These are phyloP conservation scores for Barbatosphaeria neglecta DNA, from an alignment of 495 filamentous ascomycete species.

Conservation along the genomic window DNA sequence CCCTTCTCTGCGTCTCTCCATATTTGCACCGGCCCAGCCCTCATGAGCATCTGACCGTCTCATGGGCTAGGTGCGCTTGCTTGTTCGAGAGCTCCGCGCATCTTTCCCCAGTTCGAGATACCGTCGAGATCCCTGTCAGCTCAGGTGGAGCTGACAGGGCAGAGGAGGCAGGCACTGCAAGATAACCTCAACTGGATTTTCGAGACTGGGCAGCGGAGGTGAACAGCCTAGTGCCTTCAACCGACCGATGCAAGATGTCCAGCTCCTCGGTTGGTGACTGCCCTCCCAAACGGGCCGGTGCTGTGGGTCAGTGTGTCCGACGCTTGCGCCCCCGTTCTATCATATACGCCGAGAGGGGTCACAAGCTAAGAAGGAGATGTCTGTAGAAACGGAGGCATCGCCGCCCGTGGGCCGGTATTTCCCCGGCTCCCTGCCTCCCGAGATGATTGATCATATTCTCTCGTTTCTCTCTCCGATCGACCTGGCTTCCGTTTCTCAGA, in stretches of 20 bases:
- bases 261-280: constrained; percentile 2
- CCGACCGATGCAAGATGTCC: constrained; percentile 6
- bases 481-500: constrained; percentile 40
- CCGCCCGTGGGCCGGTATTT: constrained; percentile 2
- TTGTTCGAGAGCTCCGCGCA: too few species aligned
- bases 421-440: constrained; percentile 44
- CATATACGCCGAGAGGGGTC: background rate
- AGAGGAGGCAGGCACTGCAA: too few species aligned
- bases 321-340: background rate
- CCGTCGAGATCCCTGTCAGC: too few species aligned
- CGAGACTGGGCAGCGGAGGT: background rate
- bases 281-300: background rate
- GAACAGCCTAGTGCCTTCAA: too few species aligned
- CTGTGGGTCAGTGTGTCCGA: background rate
- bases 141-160: too few species aligned
- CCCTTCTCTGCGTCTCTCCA: too few species aligned
- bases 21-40: too few species aligned
- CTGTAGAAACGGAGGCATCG: constrained; percentile 6
- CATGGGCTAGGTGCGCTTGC: too few species aligned
- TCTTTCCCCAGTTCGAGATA: too few species aligned
- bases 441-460: constrained; percentile 51
- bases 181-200: too few species aligned
- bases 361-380: constrained; percentile 1
- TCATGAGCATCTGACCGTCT: too few species aligned
- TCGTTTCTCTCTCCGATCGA: constrained; percentile 47